These are phyloP conservation scores for Nadsonia fulvescens DNA, from an alignment of 805 yeast species.

Conservation along the genomic window DNA sequence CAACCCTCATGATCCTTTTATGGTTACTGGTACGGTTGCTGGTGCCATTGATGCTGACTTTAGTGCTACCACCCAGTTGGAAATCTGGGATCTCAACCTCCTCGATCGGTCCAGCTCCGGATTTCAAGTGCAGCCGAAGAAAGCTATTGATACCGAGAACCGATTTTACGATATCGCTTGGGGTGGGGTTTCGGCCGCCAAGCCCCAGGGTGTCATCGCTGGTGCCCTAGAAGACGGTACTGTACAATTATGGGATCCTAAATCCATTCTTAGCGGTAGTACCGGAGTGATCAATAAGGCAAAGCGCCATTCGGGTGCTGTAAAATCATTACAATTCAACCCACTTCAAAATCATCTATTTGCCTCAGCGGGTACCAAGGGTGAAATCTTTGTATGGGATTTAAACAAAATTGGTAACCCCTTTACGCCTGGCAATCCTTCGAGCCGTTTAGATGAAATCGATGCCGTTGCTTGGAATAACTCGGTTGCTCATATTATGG, in stretches of 20 bases:
- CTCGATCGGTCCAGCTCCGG: slow-evolving; percentile 17
- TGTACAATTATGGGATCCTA: slow-evolving; percentile 61
- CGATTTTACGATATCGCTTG: slow-evolving; percentile 70
- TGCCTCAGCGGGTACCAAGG: slow-evolving; percentile 77
- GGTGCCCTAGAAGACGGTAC: slow-evolving; percentile 80
- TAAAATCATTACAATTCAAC: slow-evolving; percentile 59
- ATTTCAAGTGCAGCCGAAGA: slow-evolving; percentile 23
- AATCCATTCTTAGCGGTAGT: slow-evolving; percentile 26
- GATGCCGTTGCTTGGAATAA: slow-evolving; percentile 80
- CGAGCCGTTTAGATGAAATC: slow-evolving; percentile 48
- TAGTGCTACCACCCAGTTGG: slow-evolving; percentile 59
- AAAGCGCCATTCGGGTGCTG: slow-evolving; percentile 48
- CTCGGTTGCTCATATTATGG: slow-evolving; percentile 67
- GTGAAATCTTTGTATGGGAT: slow-evolving; percentile 88
- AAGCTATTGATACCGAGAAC: slow-evolving; percentile 30
- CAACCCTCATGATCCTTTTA: slow-evolving; percentile 41
- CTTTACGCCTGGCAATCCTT: slow-evolving; percentile 54
- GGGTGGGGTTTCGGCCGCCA: slow-evolving; percentile 38
- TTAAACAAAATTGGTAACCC: slow-evolving; percentile 35
- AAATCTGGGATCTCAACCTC: slow-evolving; percentile 49
- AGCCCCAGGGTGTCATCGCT: slow-evolving; percentile 45
- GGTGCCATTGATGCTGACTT: slow-evolving; percentile 87
- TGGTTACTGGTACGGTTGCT: slow-evolving; percentile 89
- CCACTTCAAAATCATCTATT: slow-evolving; percentile 51
- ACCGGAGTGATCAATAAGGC: slow-evolving; percentile 34